Evolutionary conservation across 805 yeast genomes (phyloP), one percentile per base, ranked within the genome.

Genomic region (Myxozyma nipponensis): DNA sequence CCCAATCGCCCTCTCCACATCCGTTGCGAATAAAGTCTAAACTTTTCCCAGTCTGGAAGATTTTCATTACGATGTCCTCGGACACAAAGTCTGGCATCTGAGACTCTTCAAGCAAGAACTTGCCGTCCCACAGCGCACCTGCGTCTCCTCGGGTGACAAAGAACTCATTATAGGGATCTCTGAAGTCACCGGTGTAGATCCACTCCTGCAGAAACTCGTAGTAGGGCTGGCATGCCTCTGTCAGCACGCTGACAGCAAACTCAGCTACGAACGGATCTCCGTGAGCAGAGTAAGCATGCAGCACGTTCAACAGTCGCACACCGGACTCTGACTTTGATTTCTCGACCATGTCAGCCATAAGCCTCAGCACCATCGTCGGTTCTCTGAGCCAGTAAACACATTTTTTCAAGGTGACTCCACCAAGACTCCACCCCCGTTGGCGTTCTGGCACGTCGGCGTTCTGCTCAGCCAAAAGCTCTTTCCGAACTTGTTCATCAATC

Each of bases 1-100:
- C 66, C 90, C 93, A 87, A 36, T 74, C 74, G 24, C 79, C 68
- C 58, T 86, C 93, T 30, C 77, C 76, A 66, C 96, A 87, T 39
- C 76, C 75, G 24, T 71, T 71, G 34, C 79, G 77, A 41, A 90
- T 68, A 62, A 83, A 90, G 7, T 78, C 73, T 4, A 83, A 69
- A 4, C 86, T 77, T 54, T 83, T 81, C 0, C 98, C 98, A 18
- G 84, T 79, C 28, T 69, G 70, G 37, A 58, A 65, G 5, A 63
- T 59, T 28, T 61, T 60, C 5, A 44, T 42, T 1, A 69, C 72
- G 1, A 63, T 53, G 1, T 52, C 52, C 5, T 36, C 42, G 1
- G 61, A 57, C 39, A 77, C 66, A 47, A 70, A 73, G 15, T 57
- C 50, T 1, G 80, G 79, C 7, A 76, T 60, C 43, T 64, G 68